Percentiles rank a stretch among this genome's conserved stretches.
Conservation (phyloP, 2,329 filamentous ascomycete genomes). For the Stagonosporopsis rhizophila region DNA sequence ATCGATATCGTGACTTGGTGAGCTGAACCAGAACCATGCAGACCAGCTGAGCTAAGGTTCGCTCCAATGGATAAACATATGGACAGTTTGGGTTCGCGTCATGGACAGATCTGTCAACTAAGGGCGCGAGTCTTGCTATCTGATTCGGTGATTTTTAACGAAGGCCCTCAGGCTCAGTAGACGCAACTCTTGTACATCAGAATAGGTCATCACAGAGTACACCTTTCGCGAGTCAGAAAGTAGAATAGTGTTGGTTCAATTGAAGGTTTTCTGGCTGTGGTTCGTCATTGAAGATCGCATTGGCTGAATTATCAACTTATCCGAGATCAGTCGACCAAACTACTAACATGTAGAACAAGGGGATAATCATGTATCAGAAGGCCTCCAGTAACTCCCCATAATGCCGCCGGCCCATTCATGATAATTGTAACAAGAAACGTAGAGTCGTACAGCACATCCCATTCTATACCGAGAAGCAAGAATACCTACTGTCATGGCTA, state of each 20-base stretch:
- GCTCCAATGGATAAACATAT: no score
- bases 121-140: no score
- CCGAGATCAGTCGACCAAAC: neutral
- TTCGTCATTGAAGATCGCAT: neutral
- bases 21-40: no score
- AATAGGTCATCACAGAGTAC: neutral
- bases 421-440: conserved; percentile 3
- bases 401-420: conserved; percentile 17
- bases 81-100: no score
- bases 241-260: neutral
- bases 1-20: no score
- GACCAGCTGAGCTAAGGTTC: no score
- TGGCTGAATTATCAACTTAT: neutral
- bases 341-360: neutral
- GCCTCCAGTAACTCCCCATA: neutral
- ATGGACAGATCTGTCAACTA: no score
- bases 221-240: neutral
- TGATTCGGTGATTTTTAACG: no score
- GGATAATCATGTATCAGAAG: conserved; percentile 2
- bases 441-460: conserved; percentile 1
- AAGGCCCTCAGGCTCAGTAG: no score
- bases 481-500: neutral
- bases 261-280: neutral
- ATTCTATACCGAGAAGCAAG: neutral
- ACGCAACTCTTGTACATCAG: no score